A percentile compares a stretch with the other conserved stretches of the same genome.
Conservation (phyloP, 768 basidiomycete genomes). For the Podaxis sp. region DNA sequence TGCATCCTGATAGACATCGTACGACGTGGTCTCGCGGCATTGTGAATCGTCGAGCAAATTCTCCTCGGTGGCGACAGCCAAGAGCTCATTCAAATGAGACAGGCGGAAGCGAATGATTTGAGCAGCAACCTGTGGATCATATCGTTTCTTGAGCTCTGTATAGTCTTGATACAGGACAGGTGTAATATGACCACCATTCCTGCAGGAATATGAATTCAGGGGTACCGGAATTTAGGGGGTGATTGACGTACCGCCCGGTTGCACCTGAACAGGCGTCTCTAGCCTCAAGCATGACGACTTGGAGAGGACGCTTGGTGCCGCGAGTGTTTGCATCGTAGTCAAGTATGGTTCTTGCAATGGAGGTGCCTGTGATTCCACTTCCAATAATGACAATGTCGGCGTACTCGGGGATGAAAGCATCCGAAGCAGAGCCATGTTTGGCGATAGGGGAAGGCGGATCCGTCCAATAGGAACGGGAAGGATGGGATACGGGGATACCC, state of each 20-base stretch:
- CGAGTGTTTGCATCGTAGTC: slow-evolving; percentile 26
- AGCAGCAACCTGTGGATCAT: slow-evolving; percentile 48
- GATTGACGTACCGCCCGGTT: slow-evolving; percentile 56
- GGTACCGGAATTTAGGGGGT: not conserved
- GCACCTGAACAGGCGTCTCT: slow-evolving; percentile 75
- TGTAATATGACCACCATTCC: slow-evolving; percentile 72
- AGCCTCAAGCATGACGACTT: slow-evolving; percentile 79
- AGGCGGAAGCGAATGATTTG: slow-evolving; percentile 62
- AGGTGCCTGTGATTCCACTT: slow-evolving; percentile 74
- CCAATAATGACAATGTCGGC: slow-evolving; percentile 76
- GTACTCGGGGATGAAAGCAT: slow-evolving; percentile 35
- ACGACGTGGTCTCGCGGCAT: slow-evolving; percentile 54
- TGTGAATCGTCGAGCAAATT: slow-evolving; percentile 52
- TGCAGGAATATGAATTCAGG: slow-evolving; percentile 23
- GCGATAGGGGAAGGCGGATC: slow-evolving; percentile 51
- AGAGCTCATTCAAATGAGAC: slow-evolving; percentile 52
- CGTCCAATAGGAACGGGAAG: slow-evolving; percentile 66
- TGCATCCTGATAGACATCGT: slow-evolving; percentile 53
- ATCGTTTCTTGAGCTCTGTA: slow-evolving; percentile 37
- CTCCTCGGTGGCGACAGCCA: slow-evolving; percentile 53
- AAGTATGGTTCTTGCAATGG: slow-evolving; percentile 56
- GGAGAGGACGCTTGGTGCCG: slow-evolving; percentile 27
- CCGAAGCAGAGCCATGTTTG: slow-evolving; percentile 25
- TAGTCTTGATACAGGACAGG: slow-evolving; percentile 65
- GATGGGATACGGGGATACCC: slow-evolving; percentile 54